Base-by-base conservation (phyloP, 768 basidiomycete species). In the Amanita muscaria region DNA sequence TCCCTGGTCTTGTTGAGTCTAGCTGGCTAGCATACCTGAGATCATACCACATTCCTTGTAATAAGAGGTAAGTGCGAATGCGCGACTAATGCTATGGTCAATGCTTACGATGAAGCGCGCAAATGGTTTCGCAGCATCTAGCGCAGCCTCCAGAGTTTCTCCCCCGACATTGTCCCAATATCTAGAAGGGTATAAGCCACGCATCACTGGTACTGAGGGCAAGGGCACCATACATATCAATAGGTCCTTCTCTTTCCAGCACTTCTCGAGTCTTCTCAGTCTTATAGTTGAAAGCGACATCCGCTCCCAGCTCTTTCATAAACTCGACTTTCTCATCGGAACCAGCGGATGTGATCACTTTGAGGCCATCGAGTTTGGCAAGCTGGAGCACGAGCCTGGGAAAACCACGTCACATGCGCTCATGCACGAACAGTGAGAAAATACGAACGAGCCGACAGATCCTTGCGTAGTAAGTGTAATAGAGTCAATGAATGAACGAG, bases 241-340 rank as follows among this genome's bases (percentile, higher is more conserved):
- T 60, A 7, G 69, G 68, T 0, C 80, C 81, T 51, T 84, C 70
- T 46, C 68, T 68, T 48, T 56, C 55, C 30, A 88, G 61, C 2
- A 81, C 64, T 9, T 79, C 73, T 1, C 53, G 53, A 0, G 74
- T 77, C 37, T 64, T 63, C 1, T 65, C 64, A 0, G 71, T 83
- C 68, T 88, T 83, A 63, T 83, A 86, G 58, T 87, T 84, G 65
- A 84, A 85, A 1, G 70, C 77, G 5, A 80, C 71, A 51, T 88
- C 83, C 0, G 77, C 75, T 1, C 82, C 84, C n/a, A 83, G 51
- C 2, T 69, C 67, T 39, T 69, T 70, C 60, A 82, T 60, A 53
- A 73, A 82, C 4, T 65, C 57, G 5, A 87, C 80, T 59, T 88
- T 87, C 41, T 82, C 79, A n/a, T 86, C 80, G 0, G 76, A 74